Conservation (phyloP, 1,139 yeast genomes). For the Saccharomyces pastorianus region DNA sequence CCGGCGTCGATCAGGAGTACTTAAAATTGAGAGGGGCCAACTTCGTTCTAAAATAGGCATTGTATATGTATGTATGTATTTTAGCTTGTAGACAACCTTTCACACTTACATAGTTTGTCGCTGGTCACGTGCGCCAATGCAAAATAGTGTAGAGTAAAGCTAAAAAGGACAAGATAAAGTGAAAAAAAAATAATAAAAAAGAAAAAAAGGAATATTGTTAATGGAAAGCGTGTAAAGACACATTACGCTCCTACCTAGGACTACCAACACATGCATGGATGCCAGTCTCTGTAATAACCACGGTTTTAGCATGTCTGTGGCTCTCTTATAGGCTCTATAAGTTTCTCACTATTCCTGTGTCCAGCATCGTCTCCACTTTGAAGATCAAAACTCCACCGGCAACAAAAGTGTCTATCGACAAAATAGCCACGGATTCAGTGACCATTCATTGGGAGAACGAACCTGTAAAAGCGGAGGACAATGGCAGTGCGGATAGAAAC, state of each 20-base stretch:
- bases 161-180: not conserved
- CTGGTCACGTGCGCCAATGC: not conserved
- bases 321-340: slow-evolving; percentile 23
- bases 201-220: not conserved
- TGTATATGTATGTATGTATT: not conserved
- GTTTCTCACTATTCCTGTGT: slow-evolving; percentile 38
- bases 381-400: slow-evolving; percentile 51
- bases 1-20: slow-evolving; percentile 92
- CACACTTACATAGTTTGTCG: not conserved
- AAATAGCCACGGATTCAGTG: slow-evolving; percentile 42
- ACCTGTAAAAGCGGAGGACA: slow-evolving; percentile 10
- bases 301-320: slow-evolving; percentile 17
- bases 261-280: slow-evolving; percentile 1
- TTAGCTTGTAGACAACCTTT: not conserved
- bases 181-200: not conserved
- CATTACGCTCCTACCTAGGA: not conserved
- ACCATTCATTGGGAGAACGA: slow-evolving; percentile 51
- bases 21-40: slow-evolving; percentile 82
- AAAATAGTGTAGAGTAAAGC: not conserved
- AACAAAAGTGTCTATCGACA: slow-evolving; percentile 49
- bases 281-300: slow-evolving; percentile 8
- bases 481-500: slow-evolving; percentile 2
- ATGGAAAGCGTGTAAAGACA: not conserved
- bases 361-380: slow-evolving; percentile 41
- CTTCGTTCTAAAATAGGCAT: slow-evolving; percentile 55